phyloP scores from a whole-genome alignment of 768 basidiomycete genomes.

The Tylopilus sp. region DNA sequence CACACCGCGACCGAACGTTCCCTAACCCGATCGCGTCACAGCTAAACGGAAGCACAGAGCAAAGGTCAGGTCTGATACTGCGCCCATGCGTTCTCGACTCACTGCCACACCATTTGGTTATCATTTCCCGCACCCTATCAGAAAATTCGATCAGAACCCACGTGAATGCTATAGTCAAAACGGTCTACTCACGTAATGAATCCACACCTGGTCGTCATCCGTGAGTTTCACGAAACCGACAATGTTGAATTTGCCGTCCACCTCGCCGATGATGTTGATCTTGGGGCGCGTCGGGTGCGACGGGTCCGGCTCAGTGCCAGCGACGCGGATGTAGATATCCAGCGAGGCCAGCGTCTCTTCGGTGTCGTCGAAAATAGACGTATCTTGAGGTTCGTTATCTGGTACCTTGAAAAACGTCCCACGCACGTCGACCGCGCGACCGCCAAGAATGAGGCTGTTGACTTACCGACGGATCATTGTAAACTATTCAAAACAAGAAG shows the following conservation, averaged over 20 bases:
- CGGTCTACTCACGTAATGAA: slow-evolving; percentile 54
- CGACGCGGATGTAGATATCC: slow-evolving; percentile 44
- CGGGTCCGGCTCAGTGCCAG: slow-evolving; percentile 41
- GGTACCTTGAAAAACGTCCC: slow-evolving; percentile 21
- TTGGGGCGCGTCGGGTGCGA: slow-evolving; percentile 48
- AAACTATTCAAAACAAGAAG: slow-evolving; percentile 33
- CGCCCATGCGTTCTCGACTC: slow-evolving; percentile 17
- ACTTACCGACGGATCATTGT: slow-evolving; percentile 42
- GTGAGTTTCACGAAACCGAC: slow-evolving; percentile 54
- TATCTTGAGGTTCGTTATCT: slow-evolving; percentile 36
- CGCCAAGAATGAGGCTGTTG: not conserved
- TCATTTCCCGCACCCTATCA: slow-evolving; percentile 49
- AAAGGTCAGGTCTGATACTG: no score
- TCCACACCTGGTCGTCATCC: slow-evolving; percentile 53
- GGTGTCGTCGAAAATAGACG: slow-evolving; percentile 46
- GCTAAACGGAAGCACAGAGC: slow-evolving; percentile 39
- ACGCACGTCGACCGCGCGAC: not conserved
- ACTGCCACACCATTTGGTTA: slow-evolving; percentile 57
- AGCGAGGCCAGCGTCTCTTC: slow-evolving; percentile 52
- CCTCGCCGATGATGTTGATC: slow-evolving; percentile 52
- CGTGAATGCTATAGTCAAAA: not conserved
- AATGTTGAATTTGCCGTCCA: slow-evolving; percentile 48
- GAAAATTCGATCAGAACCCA: slow-evolving; percentile 3
- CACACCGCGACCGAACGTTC: slow-evolving; percentile 53
- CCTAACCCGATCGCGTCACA: slow-evolving; percentile 64